phyloP scores from a whole-genome alignment of 2,329 filamentous ascomycete genomes.

The Ophiostoma himal-ulmi region DNA sequence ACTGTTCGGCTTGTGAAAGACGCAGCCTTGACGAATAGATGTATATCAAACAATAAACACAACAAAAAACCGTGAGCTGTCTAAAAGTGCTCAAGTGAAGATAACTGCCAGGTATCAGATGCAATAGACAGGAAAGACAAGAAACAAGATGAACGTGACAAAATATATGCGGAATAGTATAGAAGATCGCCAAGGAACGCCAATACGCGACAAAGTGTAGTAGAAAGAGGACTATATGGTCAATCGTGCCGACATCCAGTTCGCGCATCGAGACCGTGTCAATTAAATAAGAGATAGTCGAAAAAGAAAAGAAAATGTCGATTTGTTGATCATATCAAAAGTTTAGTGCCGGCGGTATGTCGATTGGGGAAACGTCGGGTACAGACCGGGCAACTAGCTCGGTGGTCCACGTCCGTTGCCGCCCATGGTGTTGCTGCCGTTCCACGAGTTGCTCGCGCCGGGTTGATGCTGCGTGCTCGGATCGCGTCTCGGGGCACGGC shows the following conservation, averaged over 20 bases:
- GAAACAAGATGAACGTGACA: not conserved
- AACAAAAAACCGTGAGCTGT: slow-evolving; percentile 6
- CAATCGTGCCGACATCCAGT: slow-evolving; percentile 20
- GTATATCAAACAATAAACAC: not conserved
- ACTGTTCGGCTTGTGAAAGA: not conserved
- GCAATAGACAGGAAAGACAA: not conserved
- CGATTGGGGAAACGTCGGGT: not conserved
- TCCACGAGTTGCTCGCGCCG: slow-evolving; percentile 17
- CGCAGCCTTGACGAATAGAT: not conserved
- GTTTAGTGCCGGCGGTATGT: not conserved
- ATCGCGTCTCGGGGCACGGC: slow-evolving; percentile 28
- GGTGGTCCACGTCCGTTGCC: slow-evolving; percentile 18
- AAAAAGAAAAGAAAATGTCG: slow-evolving; percentile 1
- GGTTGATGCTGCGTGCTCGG: slow-evolving; percentile 16
- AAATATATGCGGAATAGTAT: not conserved
- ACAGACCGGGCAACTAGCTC: slow-evolving; percentile 24
- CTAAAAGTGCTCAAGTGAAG: not conserved
- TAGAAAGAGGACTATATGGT: slow-evolving; percentile 1
- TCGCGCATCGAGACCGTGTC: slow-evolving; percentile 16
- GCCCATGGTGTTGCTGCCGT: slow-evolving; percentile 19
- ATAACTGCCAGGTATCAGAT: not conserved
- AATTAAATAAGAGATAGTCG: not conserved
- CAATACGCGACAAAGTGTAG: slow-evolving; percentile 2
- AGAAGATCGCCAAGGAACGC: not conserved
- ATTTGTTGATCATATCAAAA: not conserved